These are phyloP conservation scores for Fibroporia radiculosa DNA, from an alignment of 768 basidiomycete species.

Conservation along the genomic window DNA sequence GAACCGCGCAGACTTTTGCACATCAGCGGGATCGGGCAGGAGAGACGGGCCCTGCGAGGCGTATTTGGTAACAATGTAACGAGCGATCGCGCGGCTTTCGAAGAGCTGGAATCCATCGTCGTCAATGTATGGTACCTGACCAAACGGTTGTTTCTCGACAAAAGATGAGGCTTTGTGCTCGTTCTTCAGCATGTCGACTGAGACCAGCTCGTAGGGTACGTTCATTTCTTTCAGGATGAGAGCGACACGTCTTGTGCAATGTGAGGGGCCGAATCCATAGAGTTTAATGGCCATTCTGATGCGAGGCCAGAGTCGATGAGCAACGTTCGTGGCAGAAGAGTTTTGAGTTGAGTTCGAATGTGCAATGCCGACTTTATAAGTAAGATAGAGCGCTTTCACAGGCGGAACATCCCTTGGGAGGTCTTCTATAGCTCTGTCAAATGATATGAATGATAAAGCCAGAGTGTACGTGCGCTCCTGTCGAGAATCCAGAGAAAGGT, in stretches of 20 bases:
- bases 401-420: too few relatives aligned
- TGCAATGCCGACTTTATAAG: too few relatives aligned
- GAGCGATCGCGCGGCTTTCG: constrained; percentile 55
- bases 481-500: too few relatives aligned
- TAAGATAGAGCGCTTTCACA: too few relatives aligned
- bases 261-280: constrained; percentile 28
- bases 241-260: constrained; percentile 44
- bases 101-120: constrained; percentile 56
- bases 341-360: too few relatives aligned
- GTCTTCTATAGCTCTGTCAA: too few relatives aligned
- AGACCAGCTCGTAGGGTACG: constrained; percentile 44
- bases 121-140: constrained; percentile 53
- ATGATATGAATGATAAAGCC: too few relatives aligned
- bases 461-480: too few relatives aligned
- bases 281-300: constrained; percentile 29
- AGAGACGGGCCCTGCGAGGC: constrained; percentile 36
- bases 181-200: constrained; percentile 32
- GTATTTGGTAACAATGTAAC: constrained; percentile 51
- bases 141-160: constrained; percentile 51
- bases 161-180: constrained; percentile 40
- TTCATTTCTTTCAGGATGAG: constrained; percentile 44
- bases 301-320: too few relatives aligned
- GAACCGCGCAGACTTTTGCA: constrained; percentile 29
- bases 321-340: too few relatives aligned
- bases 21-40: constrained; percentile 33